Conservation (phyloP, 169 alveolate species). For the Plasmodium billcollinsi region DNA sequence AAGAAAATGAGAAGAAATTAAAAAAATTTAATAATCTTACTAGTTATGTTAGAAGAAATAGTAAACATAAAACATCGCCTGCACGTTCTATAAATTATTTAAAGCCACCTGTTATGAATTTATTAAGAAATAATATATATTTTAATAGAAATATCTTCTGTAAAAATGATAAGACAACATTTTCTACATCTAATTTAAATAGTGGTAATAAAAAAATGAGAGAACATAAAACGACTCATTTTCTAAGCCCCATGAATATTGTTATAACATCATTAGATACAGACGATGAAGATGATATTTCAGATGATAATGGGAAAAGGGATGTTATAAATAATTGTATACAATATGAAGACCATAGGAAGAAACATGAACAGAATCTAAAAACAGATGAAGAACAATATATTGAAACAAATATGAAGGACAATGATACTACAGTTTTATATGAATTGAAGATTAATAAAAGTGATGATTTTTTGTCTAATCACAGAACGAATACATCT, state of each 20-base stretch:
- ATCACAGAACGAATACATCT: not conserved
- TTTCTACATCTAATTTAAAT: not conserved
- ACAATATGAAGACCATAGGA: not conserved
- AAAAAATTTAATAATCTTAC: constrained; percentile 22
- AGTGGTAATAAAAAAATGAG: constrained; percentile 8
- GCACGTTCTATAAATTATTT: constrained; percentile 65
- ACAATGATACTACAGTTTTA: not conserved
- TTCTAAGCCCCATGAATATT: constrained; percentile 41
- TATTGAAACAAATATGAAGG: not conserved
- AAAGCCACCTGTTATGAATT: constrained; percentile 55
- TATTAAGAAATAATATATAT: constrained; percentile 39
- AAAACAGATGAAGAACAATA: not conserved
- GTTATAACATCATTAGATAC: constrained; percentile 57
- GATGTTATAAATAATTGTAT: not conserved
- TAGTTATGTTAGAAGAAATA: constrained; percentile 29
- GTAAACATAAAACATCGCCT: constrained; percentile 73
- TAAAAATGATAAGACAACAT: constrained; percentile 11
- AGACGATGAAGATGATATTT: constrained; percentile 24
- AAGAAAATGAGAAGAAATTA: not conserved
- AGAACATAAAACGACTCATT: constrained; percentile 31
- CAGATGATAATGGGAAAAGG: not conserved
- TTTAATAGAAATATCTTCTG: constrained; percentile 9
- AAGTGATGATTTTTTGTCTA: not conserved
- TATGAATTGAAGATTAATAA: not conserved
- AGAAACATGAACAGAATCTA: not conserved